Percentiles rank a stretch among this genome's conserved stretches.
Evolutionary conservation across 192 early-diverging fungal genomes (phyloP).

Genomic region (Coemansia sp.): DNA sequence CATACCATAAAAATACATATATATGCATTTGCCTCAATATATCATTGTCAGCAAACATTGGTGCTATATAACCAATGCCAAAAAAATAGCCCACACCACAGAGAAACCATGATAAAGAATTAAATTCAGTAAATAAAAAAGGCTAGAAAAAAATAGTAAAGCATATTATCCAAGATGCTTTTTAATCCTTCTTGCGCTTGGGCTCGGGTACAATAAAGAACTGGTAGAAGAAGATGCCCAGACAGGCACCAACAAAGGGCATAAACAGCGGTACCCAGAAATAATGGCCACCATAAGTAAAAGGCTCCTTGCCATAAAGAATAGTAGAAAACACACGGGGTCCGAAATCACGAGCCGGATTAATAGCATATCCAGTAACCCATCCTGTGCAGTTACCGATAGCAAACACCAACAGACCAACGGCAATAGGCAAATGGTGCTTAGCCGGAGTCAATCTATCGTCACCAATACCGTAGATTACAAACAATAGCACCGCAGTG

Average conservation of each 20-base stretch:
- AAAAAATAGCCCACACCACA: not conserved
- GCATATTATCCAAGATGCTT: not conserved
- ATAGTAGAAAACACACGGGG: conserved; percentile 69
- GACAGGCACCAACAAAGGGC: conserved; percentile 61
- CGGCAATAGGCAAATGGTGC: conserved; percentile 54
- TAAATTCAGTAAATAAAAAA: not conserved
- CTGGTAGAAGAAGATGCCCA: conserved; percentile 59
- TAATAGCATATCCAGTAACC: conserved; percentile 67
- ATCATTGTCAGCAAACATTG: too few relatives aligned
- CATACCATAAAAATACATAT: too few relatives aligned
- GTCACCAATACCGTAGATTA: conserved; percentile 62
- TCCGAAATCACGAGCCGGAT: conserved; percentile 78
- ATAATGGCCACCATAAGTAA: conserved; percentile 66
- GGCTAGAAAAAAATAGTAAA: not conserved
- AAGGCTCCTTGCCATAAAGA: conserved; percentile 63
- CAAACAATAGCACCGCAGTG: conserved; percentile 62
- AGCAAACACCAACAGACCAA: conserved; percentile 58
- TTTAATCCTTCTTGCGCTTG: conserved; percentile 42
- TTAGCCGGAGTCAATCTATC: conserved; percentile 55
- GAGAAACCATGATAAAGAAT: not conserved
- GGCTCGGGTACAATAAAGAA: conserved; percentile 55
- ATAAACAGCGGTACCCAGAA: conserved; percentile 68
- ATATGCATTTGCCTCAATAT: too few relatives aligned
- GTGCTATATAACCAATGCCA: too few relatives aligned
- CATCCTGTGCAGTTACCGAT: conserved; percentile 64